phyloP scores from a whole-genome alignment of 225 moss, liverwort and hornwort genomes.

The Polytrichum commune region DNA sequence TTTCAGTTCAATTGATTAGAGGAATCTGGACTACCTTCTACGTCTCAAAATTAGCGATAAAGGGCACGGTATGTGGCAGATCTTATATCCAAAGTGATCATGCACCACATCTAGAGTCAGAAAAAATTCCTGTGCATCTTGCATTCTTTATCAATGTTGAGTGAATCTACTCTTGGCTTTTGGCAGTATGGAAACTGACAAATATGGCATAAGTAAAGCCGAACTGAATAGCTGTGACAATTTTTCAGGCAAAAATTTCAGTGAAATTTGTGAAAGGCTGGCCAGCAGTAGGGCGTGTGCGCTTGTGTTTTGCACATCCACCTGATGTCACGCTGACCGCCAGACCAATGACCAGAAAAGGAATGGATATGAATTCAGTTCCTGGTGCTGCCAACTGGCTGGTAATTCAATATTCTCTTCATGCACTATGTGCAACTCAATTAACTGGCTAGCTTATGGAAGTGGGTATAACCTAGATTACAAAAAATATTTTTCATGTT shows the following conservation, averaged over 20 bases:
- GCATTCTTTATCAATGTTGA: too few species aligned
- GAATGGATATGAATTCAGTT: slow-evolving; percentile 27
- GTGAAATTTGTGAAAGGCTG: slow-evolving; percentile 38
- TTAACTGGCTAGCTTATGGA: too few species aligned
- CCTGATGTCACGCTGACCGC: slow-evolving; percentile 32
- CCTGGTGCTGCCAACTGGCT: slow-evolving; percentile 25
- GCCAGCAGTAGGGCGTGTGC: slow-evolving; percentile 35
- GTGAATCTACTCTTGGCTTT: too few species aligned
- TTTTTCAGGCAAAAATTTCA: slow-evolving; percentile 31
- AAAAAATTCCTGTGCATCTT: too few species aligned
- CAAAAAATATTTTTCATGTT: too few species aligned
- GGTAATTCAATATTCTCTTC: slow-evolving; percentile 14
- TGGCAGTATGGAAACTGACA: too few species aligned
- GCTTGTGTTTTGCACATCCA: slow-evolving; percentile 34
- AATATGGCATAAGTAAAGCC: neutral
- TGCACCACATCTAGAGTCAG: too few species aligned
- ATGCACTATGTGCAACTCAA: too few species aligned
- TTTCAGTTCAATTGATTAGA: slow-evolving; percentile 23
- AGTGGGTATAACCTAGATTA: too few species aligned
- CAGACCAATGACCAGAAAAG: slow-evolving; percentile 16
- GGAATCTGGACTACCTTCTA: slow-evolving; percentile 27
- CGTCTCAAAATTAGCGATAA: slow-evolving; percentile 35
- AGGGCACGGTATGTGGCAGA: slow-evolving; percentile 32
- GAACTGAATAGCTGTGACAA: neutral
- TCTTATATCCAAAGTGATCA: neutral